Evolutionary conservation across 129 eudicot species (phyloP), one percentile per base, ranked within the genome.

Genomic region (Oenanthe sinensis): DNA sequence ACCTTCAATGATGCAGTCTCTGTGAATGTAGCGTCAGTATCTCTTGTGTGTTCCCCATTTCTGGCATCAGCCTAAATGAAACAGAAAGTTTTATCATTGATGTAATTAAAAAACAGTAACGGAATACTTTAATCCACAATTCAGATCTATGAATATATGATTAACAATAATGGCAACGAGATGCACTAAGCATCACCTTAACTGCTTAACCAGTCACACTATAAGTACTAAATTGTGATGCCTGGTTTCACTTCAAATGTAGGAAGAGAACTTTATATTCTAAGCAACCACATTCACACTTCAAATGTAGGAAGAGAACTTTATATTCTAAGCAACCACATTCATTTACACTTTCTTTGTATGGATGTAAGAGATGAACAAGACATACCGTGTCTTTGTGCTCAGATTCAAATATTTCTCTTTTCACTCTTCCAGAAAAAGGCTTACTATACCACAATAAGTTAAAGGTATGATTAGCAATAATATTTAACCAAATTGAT

Each of bases 321-420:
- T 63, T 22, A 50, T 40, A 47, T 33, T 65, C 33, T 60, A 60
- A 60, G 33, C 68, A 60, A n/a, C n/a, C 33, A 60, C 68, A 9
- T 60, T n/a, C 24, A 55, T 13, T 68, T 33, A 37, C 17, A 70
- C 28, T 22, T 62, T 58, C 44, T 22, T 44, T 44, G 9, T 13
- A 14, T 4, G 10, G 40, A 65, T 39, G 8, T 10, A 72, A 43
- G 37, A 44, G 44, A 10, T 22, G 28, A 28, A 28, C 36, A 20
- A 10, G 36, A 85, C 88, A 78, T 89, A 91, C 97, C 89, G 52
- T 40, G 77, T 80, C 90, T 81, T 90, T 92, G 11, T 79, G 76
- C 82, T 88, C 89, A 33, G 81, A 82, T 77, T 89, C 97, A 86
- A 83, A 82, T 65, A 84, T 75, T 81, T 88, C 97, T 85, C 88